Percentiles rank a stretch among this genome's conserved stretches.
Evolutionary conservation across 2,329 filamentous ascomycete genomes (phyloP).

Genomic region (Scedosporium boydii): DNA sequence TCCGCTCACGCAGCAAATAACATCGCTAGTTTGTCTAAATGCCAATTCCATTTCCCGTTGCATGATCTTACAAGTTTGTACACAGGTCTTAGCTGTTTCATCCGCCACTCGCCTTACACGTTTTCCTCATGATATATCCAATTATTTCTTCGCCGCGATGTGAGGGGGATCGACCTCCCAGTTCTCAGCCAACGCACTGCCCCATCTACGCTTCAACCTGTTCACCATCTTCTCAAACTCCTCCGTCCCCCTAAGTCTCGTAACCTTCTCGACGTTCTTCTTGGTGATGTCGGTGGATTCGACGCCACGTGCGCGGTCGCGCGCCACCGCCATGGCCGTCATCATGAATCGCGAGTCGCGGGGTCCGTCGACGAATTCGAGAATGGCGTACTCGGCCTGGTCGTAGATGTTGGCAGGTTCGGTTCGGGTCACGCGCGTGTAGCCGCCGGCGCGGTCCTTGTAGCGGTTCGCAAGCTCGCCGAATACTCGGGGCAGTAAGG

Average conservation of each 20-base stretch:
- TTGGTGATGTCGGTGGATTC: slow-evolving; percentile 61
- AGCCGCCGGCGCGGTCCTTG: slow-evolving; percentile 70
- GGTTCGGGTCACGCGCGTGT: slow-evolving; percentile 87
- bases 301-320: slow-evolving; percentile 45
- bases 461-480: slow-evolving; percentile 75
- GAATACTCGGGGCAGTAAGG: slow-evolving; percentile 78
- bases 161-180: slow-evolving; percentile 11
- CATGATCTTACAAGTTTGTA: slow-evolving; percentile 1
- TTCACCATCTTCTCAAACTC: slow-evolving; percentile 58
- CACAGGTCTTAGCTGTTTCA: not conserved
- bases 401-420: slow-evolving; percentile 78
- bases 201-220: slow-evolving; percentile 25
- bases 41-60: not conserved
- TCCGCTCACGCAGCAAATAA: too few relatives aligned
- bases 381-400: slow-evolving; percentile 80
- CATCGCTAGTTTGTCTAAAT: not conserved
- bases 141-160: slow-evolving; percentile 9
- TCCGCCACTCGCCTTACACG: not conserved
- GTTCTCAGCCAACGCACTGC: slow-evolving; percentile 8
- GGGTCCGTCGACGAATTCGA: slow-evolving; percentile 90
- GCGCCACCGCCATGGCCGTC: slow-evolving; percentile 76
- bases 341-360: slow-evolving; percentile 91
- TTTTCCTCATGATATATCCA: not conserved
- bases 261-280: slow-evolving; percentile 77
- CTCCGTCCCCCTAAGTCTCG: slow-evolving; percentile 55